phyloP scores from a whole-genome alignment of 305 asterid species.

The Fraxinus nigra region DNA sequence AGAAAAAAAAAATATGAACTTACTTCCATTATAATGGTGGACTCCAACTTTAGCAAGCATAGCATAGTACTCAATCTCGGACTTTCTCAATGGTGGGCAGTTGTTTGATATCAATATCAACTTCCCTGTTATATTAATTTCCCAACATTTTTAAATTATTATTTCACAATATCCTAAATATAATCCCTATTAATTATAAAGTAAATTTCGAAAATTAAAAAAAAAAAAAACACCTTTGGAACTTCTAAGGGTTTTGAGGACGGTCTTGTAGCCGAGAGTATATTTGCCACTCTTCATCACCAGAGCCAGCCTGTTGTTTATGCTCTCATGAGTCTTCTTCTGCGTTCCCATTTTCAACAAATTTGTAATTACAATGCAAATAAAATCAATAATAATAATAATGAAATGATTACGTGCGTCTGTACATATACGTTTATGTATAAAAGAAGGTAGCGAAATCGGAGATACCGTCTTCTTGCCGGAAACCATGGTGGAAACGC shows the following conservation, averaged over 20 bases:
- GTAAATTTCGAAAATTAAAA: not conserved
- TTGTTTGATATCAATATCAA: slow-evolving; percentile 76
- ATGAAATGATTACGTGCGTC: not conserved
- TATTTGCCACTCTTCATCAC: slow-evolving; percentile 78
- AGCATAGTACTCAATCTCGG: slow-evolving; percentile 82
- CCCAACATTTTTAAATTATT: not conserved
- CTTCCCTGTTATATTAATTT: slow-evolving; percentile 44
- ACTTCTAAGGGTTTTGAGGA: slow-evolving; percentile 62
- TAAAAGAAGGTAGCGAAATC: not conserved
- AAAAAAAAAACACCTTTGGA: slow-evolving; percentile 48
- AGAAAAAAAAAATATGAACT: slow-evolving; percentile 12
- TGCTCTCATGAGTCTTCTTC: slow-evolving; percentile 80
- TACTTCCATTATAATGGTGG: slow-evolving; percentile 75
- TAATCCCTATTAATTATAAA: not conserved
- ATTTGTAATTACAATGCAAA: not conserved
- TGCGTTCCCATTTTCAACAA: slow-evolving; percentile 31
- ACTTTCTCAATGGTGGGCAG: slow-evolving; percentile 81
- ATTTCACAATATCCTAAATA: not conserved
- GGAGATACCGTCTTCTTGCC: slow-evolving; percentile 47
- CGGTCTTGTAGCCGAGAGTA: slow-evolving; percentile 76
- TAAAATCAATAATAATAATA: not conserved
- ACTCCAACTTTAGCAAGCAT: slow-evolving; percentile 85
- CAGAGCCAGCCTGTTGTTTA: slow-evolving; percentile 64
- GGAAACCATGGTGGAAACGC: slow-evolving; percentile 32
- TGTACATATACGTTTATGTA: not conserved